Conservation (phyloP, 2,329 filamentous ascomycete genomes). For the Lachnellula suecica region DNA sequence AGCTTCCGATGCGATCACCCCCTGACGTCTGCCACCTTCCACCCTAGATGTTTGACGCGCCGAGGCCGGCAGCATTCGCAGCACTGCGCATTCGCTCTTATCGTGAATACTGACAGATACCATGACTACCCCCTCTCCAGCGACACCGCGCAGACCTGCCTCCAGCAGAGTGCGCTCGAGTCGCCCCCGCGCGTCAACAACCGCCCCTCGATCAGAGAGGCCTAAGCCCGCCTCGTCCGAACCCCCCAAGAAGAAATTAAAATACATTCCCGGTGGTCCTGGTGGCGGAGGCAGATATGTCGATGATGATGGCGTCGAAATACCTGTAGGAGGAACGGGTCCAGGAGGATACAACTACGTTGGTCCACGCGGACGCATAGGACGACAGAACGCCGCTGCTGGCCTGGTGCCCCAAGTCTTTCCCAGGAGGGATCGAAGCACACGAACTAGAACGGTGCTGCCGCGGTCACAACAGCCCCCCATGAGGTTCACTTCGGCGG, state of each 20-base stretch:
- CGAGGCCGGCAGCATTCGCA: constrained; percentile 11
- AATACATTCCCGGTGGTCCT: constrained; percentile 83
- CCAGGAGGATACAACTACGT: constrained; percentile 49
- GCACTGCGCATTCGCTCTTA: neutral
- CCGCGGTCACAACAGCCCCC: constrained; percentile 50
- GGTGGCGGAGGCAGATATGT: constrained; percentile 84
- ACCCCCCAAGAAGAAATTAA: constrained; percentile 61
- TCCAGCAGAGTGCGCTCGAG: constrained; percentile 24
- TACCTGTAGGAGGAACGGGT: constrained; percentile 49
- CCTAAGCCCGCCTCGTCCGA: constrained; percentile 25
- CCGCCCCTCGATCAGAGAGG: constrained; percentile 23
- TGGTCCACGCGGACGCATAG: constrained; percentile 52
- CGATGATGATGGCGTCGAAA: constrained; percentile 67
- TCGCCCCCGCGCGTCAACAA: constrained; percentile 25
- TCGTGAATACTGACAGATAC: neutral
- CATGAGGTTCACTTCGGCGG: constrained; percentile 39
- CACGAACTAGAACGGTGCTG: constrained; percentile 53
- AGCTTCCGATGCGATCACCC: constrained; percentile 18
- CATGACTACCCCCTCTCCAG: constrained; percentile 26
- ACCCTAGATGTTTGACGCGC: constrained; percentile 19
- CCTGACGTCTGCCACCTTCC: constrained; percentile 19
- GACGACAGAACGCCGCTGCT: constrained; percentile 47
- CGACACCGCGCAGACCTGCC: constrained; percentile 27
- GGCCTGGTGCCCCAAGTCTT: constrained; percentile 46
- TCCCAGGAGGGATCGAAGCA: constrained; percentile 51